These are phyloP conservation scores for Nicotiana noctiflora DNA, from an alignment of 257 asterid genomes.

Conservation along the genomic window DNA sequence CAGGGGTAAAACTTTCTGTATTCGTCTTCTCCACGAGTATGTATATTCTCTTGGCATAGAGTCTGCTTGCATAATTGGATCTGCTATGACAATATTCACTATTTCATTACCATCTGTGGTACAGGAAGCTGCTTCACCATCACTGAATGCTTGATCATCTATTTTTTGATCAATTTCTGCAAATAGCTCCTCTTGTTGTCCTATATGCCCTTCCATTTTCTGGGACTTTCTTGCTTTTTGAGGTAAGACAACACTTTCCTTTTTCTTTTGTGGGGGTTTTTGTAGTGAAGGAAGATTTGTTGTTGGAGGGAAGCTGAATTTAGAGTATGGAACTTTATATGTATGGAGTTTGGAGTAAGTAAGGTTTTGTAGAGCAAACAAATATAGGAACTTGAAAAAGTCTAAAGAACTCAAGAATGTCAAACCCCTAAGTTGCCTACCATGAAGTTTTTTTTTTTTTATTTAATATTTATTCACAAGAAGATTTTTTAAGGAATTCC, in stretches of 20 bases:
- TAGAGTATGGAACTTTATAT: neutral
- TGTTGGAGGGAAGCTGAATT: too few relatives aligned
- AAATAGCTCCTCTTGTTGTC: neutral
- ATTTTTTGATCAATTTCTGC: neutral
- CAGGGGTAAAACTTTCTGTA: constrained; percentile 1
- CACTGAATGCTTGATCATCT: neutral
- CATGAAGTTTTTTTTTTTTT: neutral
- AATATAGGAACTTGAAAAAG: neutral
- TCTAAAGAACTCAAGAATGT: neutral
- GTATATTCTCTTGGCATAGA: neutral
- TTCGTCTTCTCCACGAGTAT: constrained; percentile 8
- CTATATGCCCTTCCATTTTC: neutral
- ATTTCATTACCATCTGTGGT: constrained; percentile 6
- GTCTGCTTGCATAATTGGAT: neutral
- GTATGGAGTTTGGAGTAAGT: neutral
- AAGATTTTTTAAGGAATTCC: neutral
- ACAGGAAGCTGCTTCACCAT: constrained; percentile 6
- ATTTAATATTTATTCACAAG: neutral
- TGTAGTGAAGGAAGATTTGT: neutral
- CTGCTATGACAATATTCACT: neutral
- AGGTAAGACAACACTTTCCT: neutral
- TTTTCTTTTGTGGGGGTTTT: neutral
- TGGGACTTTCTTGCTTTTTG: neutral
- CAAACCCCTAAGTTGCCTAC: constrained; percentile 2
- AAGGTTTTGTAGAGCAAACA: neutral